Base-by-base conservation (phyloP, 768 basidiomycete species). In the Leucocoprinus leucothites region DNA sequence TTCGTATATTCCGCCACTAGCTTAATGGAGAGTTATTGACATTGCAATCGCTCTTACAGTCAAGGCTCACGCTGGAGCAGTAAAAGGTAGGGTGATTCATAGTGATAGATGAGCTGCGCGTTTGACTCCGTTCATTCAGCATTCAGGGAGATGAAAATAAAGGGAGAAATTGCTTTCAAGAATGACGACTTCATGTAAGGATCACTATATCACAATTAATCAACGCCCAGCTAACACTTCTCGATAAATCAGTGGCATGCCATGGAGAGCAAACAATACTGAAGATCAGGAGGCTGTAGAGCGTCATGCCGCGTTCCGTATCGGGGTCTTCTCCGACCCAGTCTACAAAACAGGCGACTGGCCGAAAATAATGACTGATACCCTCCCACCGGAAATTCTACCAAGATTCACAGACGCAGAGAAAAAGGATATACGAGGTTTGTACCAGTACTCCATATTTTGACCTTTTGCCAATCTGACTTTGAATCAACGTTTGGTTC, bases 141-240 rank as follows among this genome's bases (percentile, higher is more conserved):
- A 0, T 82, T 80, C 64, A 67, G 77, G 46, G 66, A 68, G 44
- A 71, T 81, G 72, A 71, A 71, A 18, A 79, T 78, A n/a, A 53
- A 70, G 45, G 79, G 80, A n/a, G 75, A 79, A 59, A 82, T 82
- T 25, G 69, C 78, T 0, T 76, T 79, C 64, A 82, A 82, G 63
- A 80, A 76, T 57, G 79, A 80, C 57, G 77, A 80, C 60, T 78
- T 72, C 49, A 71, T 77, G 78, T 77, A 60, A 19, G 69, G 56
- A 25, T 31, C 22, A n/a, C n/a, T n/a, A n/a, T n/a, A n/a, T n/a
- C n/a, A n/a, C n/a, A n/a, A n/a, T n/a, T n/a, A n/a, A n/a, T n/a
- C n/a, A n/a, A n/a, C n/a, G n/a, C n/a, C n/a, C n/a, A n/a, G n/a
- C 11, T 2, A 4, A 19, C 11, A 11, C 24, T 9, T 47, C 14